Evolutionary conservation across 352 stramenopile species (phyloP).

Genomic region (Globisporangium lucens): DNA sequence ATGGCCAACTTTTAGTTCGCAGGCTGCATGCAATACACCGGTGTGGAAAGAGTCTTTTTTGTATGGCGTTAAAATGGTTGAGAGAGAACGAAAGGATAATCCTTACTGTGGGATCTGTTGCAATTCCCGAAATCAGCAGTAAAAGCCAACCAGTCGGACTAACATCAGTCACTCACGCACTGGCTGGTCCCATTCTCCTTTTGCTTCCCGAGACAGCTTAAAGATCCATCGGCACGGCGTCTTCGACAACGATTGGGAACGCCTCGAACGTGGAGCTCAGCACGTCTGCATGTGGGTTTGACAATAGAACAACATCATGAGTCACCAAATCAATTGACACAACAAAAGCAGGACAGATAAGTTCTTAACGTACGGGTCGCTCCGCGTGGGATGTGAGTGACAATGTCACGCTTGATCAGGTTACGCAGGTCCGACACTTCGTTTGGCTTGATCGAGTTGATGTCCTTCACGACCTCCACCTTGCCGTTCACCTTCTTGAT

Average conservation of each 20-base stretch:
- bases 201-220: conserved; percentile 28
- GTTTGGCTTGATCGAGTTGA: conserved; percentile 94
- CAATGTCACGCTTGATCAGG: conserved; percentile 81
- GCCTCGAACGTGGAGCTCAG: conserved; percentile 71
- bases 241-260: conserved; percentile 73
- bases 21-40: too few species aligned
- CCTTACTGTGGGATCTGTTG: too few species aligned
- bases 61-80: too few species aligned
- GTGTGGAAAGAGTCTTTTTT: too few species aligned
- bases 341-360: conserved; percentile 1
- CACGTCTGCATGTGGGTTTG: conserved; percentile 31
- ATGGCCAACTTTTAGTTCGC: too few species aligned
- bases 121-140: too few species aligned
- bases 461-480: conserved; percentile 84
- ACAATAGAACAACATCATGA: too few species aligned
- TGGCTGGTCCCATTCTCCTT: not conserved
- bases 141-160: not conserved
- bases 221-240: conserved; percentile 76
- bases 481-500: conserved; percentile 90
- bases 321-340: too few species aligned
- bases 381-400: conserved; percentile 78
- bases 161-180: too few species aligned
- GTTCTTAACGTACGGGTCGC: conserved; percentile 61
- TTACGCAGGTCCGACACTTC: conserved; percentile 86
- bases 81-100: too few species aligned